Evolutionary conservation across 768 basidiomycete species (phyloP).

Genomic region (Cubamyces sp.): DNA sequence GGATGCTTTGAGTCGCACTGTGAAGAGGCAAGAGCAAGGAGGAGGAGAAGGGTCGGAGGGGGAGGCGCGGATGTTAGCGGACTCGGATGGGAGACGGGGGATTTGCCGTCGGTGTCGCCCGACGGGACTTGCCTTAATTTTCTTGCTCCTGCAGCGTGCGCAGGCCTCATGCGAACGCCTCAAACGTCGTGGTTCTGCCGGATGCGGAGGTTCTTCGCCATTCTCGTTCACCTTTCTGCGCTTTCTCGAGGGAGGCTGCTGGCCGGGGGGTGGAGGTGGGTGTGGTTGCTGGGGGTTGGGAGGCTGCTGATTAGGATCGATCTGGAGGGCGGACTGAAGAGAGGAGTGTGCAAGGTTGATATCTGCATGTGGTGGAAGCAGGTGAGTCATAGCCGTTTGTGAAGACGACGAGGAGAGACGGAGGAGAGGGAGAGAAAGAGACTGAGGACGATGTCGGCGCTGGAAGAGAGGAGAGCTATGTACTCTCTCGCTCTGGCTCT

Average conservation of each 20-base stretch:
- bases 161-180: slow-evolving; percentile 91
- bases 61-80: slow-evolving; percentile 29
- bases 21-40: slow-evolving; percentile 22
- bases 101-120: slow-evolving; percentile 81
- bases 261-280: slow-evolving; percentile 38
- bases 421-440: slow-evolving; percentile 7
- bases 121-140: slow-evolving; percentile 77
- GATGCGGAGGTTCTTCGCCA: slow-evolving; percentile 55
- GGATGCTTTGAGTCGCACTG: slow-evolving; percentile 94
- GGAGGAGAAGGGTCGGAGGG: slow-evolving; percentile 30
- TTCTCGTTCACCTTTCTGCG: slow-evolving; percentile 63
- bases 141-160: slow-evolving; percentile 92
- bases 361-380: slow-evolving; percentile 51
- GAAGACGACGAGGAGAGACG: slow-evolving; percentile 17
- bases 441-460: slow-evolving; percentile 22
- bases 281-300: slow-evolving; percentile 44
- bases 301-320: slow-evolving; percentile 65
- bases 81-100: slow-evolving; percentile 55
- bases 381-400: slow-evolving; percentile 45
- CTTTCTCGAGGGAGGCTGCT: slow-evolving; percentile 40
- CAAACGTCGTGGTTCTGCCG: slow-evolving; percentile 78
- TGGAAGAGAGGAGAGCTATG: background rate
- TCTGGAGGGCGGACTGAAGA: slow-evolving; percentile 65
- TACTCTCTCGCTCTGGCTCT: background rate
- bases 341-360: slow-evolving; percentile 49